Conservation (phyloP, 225 moss, liverwort and hornwort genomes). For the Sphagnum tenellum region DNA sequence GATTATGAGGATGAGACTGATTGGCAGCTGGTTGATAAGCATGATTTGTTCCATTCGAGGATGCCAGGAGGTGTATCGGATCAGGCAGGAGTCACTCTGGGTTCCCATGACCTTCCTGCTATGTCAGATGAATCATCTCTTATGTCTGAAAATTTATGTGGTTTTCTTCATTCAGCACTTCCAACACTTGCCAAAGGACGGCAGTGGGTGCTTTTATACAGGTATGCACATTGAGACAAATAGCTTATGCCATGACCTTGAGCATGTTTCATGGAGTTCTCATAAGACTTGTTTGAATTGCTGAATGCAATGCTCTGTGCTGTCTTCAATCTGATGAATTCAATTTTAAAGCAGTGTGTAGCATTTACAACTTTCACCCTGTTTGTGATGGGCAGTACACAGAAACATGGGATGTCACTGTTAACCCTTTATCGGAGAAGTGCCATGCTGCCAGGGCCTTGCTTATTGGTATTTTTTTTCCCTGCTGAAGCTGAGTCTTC, state of each 20-base stretch:
- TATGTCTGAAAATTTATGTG: slow-evolving; percentile 55
- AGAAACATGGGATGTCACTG: slow-evolving; percentile 88
- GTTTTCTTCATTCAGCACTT: slow-evolving; percentile 55
- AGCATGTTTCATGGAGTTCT: too few relatives aligned
- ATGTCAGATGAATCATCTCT: slow-evolving; percentile 69
- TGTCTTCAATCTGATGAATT: too few relatives aligned
- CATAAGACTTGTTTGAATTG: too few relatives aligned
- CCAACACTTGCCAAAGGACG: slow-evolving; percentile 81
- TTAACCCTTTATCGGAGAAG: slow-evolving; percentile 81
- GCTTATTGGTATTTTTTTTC: slow-evolving; percentile 41
- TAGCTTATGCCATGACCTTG: too few relatives aligned
- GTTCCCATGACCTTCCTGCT: slow-evolving; percentile 41
- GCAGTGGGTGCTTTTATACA: slow-evolving; percentile 81
- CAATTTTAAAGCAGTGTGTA: too few relatives aligned
- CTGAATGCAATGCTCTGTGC: too few relatives aligned
- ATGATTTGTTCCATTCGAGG: slow-evolving; percentile 34
- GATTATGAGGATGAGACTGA: slow-evolving; percentile 81
- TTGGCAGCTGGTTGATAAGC: slow-evolving; percentile 89
- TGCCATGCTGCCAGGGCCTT: slow-evolving; percentile 57
- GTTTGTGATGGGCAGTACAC: slow-evolving; percentile 39
- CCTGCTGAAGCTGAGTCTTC: too few relatives aligned
- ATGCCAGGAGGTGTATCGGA: slow-evolving; percentile 11
- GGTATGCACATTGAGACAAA: slow-evolving; percentile 11
- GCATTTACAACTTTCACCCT: too few relatives aligned
- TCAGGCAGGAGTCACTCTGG: slow-evolving; percentile 13